A percentile compares a stretch with the other conserved stretches of the same genome.
Conservation (phyloP, 1,139 yeast species). For the Suhomyces guaymorum region DNA sequence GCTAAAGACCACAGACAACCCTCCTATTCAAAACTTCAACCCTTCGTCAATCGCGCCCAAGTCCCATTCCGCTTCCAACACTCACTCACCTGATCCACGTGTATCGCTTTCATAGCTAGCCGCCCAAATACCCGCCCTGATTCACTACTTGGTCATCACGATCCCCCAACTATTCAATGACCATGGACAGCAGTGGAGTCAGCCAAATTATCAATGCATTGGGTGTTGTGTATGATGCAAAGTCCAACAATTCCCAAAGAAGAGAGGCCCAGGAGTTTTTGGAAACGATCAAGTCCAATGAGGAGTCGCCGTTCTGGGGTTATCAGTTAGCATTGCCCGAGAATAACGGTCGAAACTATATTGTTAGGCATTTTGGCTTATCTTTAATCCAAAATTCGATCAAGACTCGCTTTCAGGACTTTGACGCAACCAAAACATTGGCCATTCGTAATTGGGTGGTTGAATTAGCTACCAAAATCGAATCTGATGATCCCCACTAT, state of each 20-base stretch:
- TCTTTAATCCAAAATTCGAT: conserved; percentile 77
- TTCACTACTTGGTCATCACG: background rate
- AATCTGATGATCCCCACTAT: conserved; percentile 78
- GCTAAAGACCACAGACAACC: conserved; percentile 1
- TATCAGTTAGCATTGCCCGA: conserved; percentile 72
- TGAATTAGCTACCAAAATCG: conserved; percentile 65
- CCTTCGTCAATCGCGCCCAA: background rate
- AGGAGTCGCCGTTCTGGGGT: conserved; percentile 92
- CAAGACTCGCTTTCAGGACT: conserved; percentile 52
- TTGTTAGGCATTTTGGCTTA: conserved; percentile 88
- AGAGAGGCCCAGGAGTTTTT: conserved; percentile 71
- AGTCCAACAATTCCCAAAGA: conserved; percentile 63
- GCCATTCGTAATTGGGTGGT: conserved; percentile 84
- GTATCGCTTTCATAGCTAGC: too few relatives aligned
- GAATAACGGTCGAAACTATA: conserved; percentile 61
- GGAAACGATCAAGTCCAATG: conserved; percentile 72
- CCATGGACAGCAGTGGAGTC: conserved; percentile 67
- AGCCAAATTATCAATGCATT: conserved; percentile 74
- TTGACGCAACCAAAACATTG: conserved; percentile 60
- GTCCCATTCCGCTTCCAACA: background rate
- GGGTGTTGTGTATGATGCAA: conserved; percentile 74
- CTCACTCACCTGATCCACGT: background rate
- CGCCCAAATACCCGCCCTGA: too few relatives aligned
- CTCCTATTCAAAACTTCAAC: conserved; percentile 1
- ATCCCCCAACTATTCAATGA: conserved; percentile 17